Evolutionary conservation across 2,329 filamentous ascomycete species (phyloP), one percentile per base, ranked within the genome.

Genomic region (Xylariaceae sp.): DNA sequence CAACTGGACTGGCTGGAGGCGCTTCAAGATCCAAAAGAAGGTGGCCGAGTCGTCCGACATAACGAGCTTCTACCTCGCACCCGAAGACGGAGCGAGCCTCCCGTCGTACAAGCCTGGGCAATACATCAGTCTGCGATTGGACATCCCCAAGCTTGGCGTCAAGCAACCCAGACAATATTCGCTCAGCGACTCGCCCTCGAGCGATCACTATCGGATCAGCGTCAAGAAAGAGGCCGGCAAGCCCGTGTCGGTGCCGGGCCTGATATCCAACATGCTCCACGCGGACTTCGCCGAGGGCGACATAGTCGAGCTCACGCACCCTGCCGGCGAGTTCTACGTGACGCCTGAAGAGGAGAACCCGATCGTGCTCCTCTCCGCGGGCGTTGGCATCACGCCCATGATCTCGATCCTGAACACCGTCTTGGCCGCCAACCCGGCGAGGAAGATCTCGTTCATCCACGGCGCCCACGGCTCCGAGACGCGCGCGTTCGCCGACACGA

Each of bases 101-200:
- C 81, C 83, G 0, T 32, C 48, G 0, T 89, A 76, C 65, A 66
- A 71, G 29, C 82, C 85, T 0, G 85, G 85, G 24, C 83, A 88
- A 61, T 89, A 88, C 55, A 71, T 88, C 54, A 82, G 77, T 29
- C 60, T 88, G 36, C 75, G 75, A 48, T 59, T 83, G 1, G 66
- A 71, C 31, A 71, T 88, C 1, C 76, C 80, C 1, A 66, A 71
- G 33, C 68, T 83, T 15, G 73, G 74, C n/a, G 70, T 81, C 50
- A 63, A 71, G 41, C 86, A 90, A 61, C 77, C 78, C 41, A 67
- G 85, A 39, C 85, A 90, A 66, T 90, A 88, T 66, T 85, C 79
- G 32, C 68, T 90, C 40, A 83, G 77, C 53, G 78, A 85, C 51
- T 69, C 64, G 2, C 68, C 70, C 3, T 48, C 50, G 16, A 50